A percentile compares a stretch with the other conserved stretches of the same genome.
These are phyloP conservation scores for Magnolia sinica DNA, from an alignment of 164 flowering plant genomes.

Conservation along the genomic window DNA sequence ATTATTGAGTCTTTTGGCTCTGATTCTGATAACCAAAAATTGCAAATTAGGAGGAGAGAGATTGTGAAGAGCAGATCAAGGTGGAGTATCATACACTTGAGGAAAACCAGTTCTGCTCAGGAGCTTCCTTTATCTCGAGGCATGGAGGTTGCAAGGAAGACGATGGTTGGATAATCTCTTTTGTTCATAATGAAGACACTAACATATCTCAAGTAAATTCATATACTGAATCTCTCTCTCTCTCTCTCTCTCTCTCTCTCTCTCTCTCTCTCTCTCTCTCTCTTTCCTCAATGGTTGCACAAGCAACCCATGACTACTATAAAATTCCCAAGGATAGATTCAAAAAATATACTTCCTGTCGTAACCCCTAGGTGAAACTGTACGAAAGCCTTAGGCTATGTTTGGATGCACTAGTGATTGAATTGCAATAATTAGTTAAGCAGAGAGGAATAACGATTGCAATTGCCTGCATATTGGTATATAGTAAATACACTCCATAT, in stretches of 20 bases:
- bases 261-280: background rate
- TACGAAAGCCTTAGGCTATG: too few relatives aligned
- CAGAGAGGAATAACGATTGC: too few relatives aligned
- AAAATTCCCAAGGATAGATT: too few relatives aligned
- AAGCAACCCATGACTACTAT: too few relatives aligned
- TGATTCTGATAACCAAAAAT: too few relatives aligned
- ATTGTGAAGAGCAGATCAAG: slow-evolving; percentile 28
- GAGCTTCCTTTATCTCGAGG: slow-evolving; percentile 52
- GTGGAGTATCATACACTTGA: slow-evolving; percentile 52
- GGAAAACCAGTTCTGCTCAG: slow-evolving; percentile 46
- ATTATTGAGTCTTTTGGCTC: too few relatives aligned
- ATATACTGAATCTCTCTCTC: background rate
- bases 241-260: background rate
- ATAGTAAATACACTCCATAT: too few relatives aligned
- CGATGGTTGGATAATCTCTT: slow-evolving; percentile 63
- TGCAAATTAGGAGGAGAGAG: background rate
- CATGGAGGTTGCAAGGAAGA: slow-evolving; percentile 42
- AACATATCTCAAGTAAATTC: slow-evolving; percentile 44
- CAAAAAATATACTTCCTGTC: too few relatives aligned
- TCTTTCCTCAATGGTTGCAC: background rate
- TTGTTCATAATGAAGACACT: slow-evolving; percentile 54
- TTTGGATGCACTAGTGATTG: too few relatives aligned
- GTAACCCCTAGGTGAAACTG: too few relatives aligned
- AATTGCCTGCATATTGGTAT: too few relatives aligned
- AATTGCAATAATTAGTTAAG: too few relatives aligned